Percentiles rank a stretch among this genome's conserved stretches.
These are phyloP conservation scores for Triangularia setosa DNA, from an alignment of 2,329 filamentous ascomycete genomes.

Conservation along the genomic window DNA sequence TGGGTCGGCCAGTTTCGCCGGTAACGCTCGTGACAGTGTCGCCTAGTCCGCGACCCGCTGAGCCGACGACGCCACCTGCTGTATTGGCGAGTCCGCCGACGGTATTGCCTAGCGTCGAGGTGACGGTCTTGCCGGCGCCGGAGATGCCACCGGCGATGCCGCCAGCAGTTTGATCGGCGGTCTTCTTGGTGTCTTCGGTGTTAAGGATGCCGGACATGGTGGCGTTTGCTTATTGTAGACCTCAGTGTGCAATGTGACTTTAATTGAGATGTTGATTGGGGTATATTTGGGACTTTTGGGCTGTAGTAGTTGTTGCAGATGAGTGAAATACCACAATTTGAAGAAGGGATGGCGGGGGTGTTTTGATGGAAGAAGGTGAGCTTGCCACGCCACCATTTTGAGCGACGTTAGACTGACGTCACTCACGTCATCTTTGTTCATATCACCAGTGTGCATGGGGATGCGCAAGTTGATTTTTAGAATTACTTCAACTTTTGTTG, in stretches of 20 bases:
- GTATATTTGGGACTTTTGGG: background rate
- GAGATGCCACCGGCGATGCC: conserved; percentile 17
- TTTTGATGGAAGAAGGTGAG: background rate
- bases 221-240: background rate
- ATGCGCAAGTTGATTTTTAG: background rate
- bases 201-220: background rate
- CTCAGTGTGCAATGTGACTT: no score
- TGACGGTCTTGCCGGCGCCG: conserved; percentile 23
- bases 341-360: background rate
- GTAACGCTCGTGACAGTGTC: conserved; percentile 51
- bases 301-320: background rate
- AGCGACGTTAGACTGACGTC: background rate
- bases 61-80: conserved; percentile 34
- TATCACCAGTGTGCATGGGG: background rate
- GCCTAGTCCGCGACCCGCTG: conserved; percentile 51
- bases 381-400: no score
- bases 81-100: conserved; percentile 28
- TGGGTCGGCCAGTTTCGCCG: conserved; percentile 47
- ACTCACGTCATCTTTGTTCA: background rate
- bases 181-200: conserved; percentile 8
- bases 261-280: background rate
- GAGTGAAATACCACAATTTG: background rate
- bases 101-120: conserved; percentile 30
- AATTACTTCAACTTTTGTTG: background rate
- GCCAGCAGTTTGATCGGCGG: conserved; percentile 19